Evolutionary conservation across 1,139 yeast genomes (phyloP), one percentile per base, ranked within the genome.

Genomic region (Protomyces pachydermus): DNA sequence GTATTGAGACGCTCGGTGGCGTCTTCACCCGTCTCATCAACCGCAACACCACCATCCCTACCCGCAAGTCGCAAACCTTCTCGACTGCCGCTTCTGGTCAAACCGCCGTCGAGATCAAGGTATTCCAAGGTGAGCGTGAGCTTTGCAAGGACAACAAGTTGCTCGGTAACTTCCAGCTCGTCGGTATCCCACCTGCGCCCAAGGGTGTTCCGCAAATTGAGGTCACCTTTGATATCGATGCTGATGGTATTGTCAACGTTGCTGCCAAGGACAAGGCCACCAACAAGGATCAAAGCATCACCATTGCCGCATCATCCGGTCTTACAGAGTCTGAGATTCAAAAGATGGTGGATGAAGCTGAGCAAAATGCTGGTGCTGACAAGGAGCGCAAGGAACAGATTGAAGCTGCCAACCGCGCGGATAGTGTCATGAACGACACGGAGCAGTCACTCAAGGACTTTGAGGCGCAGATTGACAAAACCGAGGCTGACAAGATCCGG

Each of bases 81-180:
- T 91, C 98, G 61, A 93, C 98, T 74, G 98, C 98, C 71, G 95
- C 97, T 72, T 91, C 96, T 74, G 98, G 98, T 76, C 98, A 93
- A 83, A 91, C 98, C 67, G 90, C 97, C 71, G 98, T 93, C 71
- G 98, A 91, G 81, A 91, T 93, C 78, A 87, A 97, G 81, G 98
- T 93, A 66, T 93, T 89, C 97, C 98, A 93, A 83, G 98, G 98
- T 83, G 98, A 93, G 84, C 89, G 98, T 84, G 98, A 93, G 80
- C 86, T 93, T 75, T 96, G 95, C 74, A 88, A 96, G 81, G 98
- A 93, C 83, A 93, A 93, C 87, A 93, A 93, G 82, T 84, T 91
- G 79, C 91, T 93, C 78, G 98, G 98, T 79, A 91, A 93, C 67
- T 91, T 91, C 80, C 89, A 96, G 69, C 84, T 91, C 74, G 82